Base-by-base conservation (phyloP, 2,329 filamentous ascomycete species). In the Colletotrichum orchidophilum region DNA sequence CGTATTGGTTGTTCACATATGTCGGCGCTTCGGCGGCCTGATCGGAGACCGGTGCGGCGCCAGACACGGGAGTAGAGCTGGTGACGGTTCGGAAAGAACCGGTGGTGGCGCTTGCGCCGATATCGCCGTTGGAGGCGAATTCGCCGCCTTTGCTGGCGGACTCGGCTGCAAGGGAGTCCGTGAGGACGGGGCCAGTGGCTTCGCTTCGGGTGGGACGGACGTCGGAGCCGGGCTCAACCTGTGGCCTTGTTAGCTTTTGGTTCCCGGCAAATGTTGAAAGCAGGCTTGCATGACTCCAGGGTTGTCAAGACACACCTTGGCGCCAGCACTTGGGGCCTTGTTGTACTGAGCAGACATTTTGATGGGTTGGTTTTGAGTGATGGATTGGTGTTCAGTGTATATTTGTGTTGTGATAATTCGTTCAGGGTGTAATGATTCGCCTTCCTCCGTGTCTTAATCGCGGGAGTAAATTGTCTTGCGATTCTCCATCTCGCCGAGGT, bases 121-220 rank as follows among this genome's bases (percentile, higher is more conserved):
- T 84, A 72, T 87, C 83, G 27, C 85, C 83, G 81, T 94, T 93
- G 67, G 86, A 79, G 50, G 87, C 83, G 76, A 93, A 94, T 13
- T 80, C 83, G 74, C 92, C 93, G 68, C 86, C 86, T 26, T 83
- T 75, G 57, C 85, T 82, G 70, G 90, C 81, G 0, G 93, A 96
- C 77, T 96, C 91, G 70, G 90, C 92, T 12, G 94, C 94, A 5
- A 97, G 90, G 7, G 93, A 96, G 81, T 92, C 93, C 15, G 87
- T 83, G 54, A 87, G 82, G 1, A 96, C 86, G 29, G 85, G 76
- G 63, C 94, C 94, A 5, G 91, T 83, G 15, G 86, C 83, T 80
- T 96, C 94, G 18, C 83, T 79, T 70, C 85, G 87, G 1, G 77
- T 66, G 31, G 89, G 87, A 54, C 39, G 39, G 39, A 88, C 84